Evolutionary conservation across 306 rosid genomes (phyloP), one percentile per base, ranked within the genome.

Genomic region (Sicyos baderoa): DNA sequence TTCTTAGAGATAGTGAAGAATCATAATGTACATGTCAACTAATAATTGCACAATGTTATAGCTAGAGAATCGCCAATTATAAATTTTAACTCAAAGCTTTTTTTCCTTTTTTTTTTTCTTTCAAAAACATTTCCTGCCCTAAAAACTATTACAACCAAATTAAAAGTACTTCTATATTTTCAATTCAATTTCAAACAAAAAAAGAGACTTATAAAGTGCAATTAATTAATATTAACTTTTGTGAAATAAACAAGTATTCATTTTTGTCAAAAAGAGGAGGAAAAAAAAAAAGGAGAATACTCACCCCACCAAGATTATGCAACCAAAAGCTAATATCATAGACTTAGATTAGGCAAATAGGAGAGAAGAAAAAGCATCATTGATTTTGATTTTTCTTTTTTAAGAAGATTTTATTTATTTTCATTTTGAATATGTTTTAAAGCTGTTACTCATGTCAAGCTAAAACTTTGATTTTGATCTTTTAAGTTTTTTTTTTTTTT

Each of bases 141-240:
- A 58, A 25, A 25, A 25, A 58, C 27, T 12, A 57, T 57, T 57
- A n/a, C 40, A 57, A 57, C n/a, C 10, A 25, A 57, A 57, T 57
- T 1, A 27, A 15, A 15, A 58, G 42, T 32, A 32, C 37, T 58
- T 58, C 37, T 25, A 18, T 13, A 58, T 58, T 58, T 58, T 17
- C 64, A 14, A 27, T 5, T 25, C 6, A 58, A 58, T 58, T 58
- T 58, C 64, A 58, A 25, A 18, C 64, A 58, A 0, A 23, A 56
- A 56, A 56, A 56, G 62, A 56, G 17, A 56, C 62, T 25, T 56
- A 56, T 56, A 58, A 58, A 58, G 64, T 60, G 32, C 47, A 60
- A 16, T 60, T 60, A 60, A 60, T 60, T 4, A 60, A 60, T 60
- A 60, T 60, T 58, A 25, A 58, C 45, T 60, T 60, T 32, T 60